Base-by-base conservation (phyloP, 805 yeast species). In the Sungouiozyma intestinalis region DNA sequence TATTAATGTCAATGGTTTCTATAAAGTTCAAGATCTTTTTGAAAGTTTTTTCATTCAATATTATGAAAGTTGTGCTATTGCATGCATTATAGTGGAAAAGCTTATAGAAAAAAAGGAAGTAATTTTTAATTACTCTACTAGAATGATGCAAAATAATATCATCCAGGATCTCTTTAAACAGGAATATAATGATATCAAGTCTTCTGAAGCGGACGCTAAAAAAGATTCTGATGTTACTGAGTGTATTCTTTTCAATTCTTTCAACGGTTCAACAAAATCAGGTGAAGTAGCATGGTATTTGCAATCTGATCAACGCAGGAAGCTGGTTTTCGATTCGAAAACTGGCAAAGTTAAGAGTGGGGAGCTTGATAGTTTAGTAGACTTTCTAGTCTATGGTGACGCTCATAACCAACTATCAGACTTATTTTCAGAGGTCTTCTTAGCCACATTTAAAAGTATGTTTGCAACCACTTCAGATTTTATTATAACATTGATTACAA, bases 311-410 rank as follows among this genome's bases (percentile, higher is more conserved):
- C 77, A 74, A 38, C 84, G 75, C 44, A 69, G 60, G 47, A 76
- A 73, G 43, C 50, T 70, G 39, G 66, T 79, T 16, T 77, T 76
- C 51, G 92, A 85, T 48, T 64, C 76, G 20, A 75, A 77, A 43
- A 20, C 11, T 3, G 90, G 87, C 2, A 71, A 69, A 40, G 71
- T 87, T 32, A 82, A 81, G 57, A 96, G 95, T 38, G 97, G 95
- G 3, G 74, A 94, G 0, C 71, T 76, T 35, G 78, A 73, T 36
- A 94, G 94, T 0, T 65, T 90, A 36, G 71, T 90, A 4, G 81
- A 86, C 40, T 85, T 83, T 58, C 67, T 88, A 45, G 84, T 95
- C 0, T 83, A 79, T 55, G 94, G 86, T 54, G 74, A 73, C 39
- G 59, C 71, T 35, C 62, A 73, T 16, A 84, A 79, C 51, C 72